Percentiles rank a stretch among this genome's conserved stretches.
These are phyloP conservation scores for Microdochium paspali DNA, from an alignment of 2,329 filamentous ascomycete genomes.

Conservation along the genomic window DNA sequence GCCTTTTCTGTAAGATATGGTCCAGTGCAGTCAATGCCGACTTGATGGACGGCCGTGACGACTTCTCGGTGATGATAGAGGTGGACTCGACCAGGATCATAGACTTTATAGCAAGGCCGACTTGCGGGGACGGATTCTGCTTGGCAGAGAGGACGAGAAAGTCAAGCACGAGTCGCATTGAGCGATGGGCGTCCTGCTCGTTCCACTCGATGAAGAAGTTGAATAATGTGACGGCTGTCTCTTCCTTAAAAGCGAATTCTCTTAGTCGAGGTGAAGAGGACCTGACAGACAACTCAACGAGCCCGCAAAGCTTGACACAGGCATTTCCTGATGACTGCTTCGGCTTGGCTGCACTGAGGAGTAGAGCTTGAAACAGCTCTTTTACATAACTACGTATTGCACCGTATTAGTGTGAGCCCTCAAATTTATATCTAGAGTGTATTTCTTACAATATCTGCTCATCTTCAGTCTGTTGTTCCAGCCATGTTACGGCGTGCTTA, in stretches of 20 bases:
- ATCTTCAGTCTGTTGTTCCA: constrained; percentile 16
- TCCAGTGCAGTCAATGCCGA: constrained; percentile 60
- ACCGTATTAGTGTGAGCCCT: no score
- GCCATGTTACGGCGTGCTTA: constrained; percentile 17
- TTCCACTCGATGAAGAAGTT: constrained; percentile 59
- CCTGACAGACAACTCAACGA: constrained; percentile 49
- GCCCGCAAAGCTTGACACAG: constrained; percentile 51
- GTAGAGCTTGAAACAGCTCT: constrained; percentile 35
- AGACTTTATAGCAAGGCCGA: constrained; percentile 27
- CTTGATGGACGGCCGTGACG: constrained; percentile 56
- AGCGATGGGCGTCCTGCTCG: constrained; percentile 54
- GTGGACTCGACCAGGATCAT: constrained; percentile 42
- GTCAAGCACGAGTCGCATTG: constrained; percentile 54
- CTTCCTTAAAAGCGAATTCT: constrained; percentile 40
- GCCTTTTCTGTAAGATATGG: constrained; percentile 52
- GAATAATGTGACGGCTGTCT: constrained; percentile 41
- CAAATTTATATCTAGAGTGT: no score
- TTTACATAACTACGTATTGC: constrained; percentile 20
- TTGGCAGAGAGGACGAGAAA: constrained; percentile 40
- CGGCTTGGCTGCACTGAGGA: constrained; percentile 40
- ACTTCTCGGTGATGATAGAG: constrained; percentile 49
- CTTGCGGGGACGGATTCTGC: constrained; percentile 35
- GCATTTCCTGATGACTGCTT: constrained; percentile 46
- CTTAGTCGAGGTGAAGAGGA: constrained; percentile 32
- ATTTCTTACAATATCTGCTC: constrained; percentile 15